Base-by-base conservation (phyloP, 768 basidiomycete genomes). In the Lactifluus subvellereus region DNA sequence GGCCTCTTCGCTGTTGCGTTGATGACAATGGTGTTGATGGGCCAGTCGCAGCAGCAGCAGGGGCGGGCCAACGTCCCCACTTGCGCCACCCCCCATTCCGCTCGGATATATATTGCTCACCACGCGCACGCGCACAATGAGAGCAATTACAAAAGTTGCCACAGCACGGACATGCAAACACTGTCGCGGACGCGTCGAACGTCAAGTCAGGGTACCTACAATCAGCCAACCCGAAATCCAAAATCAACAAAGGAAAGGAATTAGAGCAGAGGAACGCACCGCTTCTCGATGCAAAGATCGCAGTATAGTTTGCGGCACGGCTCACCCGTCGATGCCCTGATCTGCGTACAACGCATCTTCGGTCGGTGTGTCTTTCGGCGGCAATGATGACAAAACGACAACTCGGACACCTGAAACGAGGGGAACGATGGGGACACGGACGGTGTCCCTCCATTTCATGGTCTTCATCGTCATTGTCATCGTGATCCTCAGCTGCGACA, bases 111-210 rank as follows among this genome's bases (percentile, higher is more conserved):
- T 82, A 83, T 13, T 69, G 65, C 55, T 82, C 83, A 6, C 82
- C 82, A 6, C 83, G 76, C 61, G 65, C 75, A 32, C 70, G 65
- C 14, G 77, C 73, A 66, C 83, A 84, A 0, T 6, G 0, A 13
- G 80, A 78, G 68, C 84, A 85, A 50, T 79, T 82, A 70, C 84
- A 85, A 11, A 64, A 77, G 13, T 72, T 67, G 3, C 69, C 67
- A 67, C 83, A 85, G 14, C 32, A 66, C 0, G 84, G 84, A 66
- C 84, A 85, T 27, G 67, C 59, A 56, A 78, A 79, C 6, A 47
- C 33, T 1, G 49, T 45, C n/a, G 64, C 65, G 20, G 54, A 68
- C 38, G 69, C 50, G 38, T 77, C 71, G 61, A 79, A 79, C 35
- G 69, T 70, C 60, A 77, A 59, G 18, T 76, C 72, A 1, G 77